A percentile compares a stretch with the other conserved stretches of the same genome.
Conservation (phyloP, 2,329 filamentous ascomycete genomes). For the Orbilia oligospora region DNA sequence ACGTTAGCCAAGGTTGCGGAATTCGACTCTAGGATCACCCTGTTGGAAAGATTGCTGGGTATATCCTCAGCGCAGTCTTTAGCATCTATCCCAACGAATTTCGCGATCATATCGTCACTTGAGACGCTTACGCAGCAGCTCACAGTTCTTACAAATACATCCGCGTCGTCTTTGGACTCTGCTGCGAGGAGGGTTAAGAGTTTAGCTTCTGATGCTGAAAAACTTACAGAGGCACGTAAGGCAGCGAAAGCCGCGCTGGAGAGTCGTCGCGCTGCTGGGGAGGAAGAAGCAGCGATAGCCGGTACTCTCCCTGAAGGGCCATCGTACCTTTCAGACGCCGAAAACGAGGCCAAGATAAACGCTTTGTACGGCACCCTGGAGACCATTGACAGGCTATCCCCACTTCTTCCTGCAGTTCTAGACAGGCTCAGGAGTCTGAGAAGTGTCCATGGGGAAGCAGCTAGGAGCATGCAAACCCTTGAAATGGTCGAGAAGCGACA, state of each 20-base stretch:
- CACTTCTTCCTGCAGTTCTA: conserved; percentile 85
- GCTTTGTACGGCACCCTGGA: conserved; percentile 89
- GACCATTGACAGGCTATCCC: conserved; percentile 87
- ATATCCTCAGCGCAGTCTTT: conserved; percentile 72
- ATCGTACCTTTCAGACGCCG: conserved; percentile 69
- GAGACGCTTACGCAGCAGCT: conserved; percentile 86
- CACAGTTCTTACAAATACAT: conserved; percentile 79
- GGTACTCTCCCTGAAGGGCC: conserved; percentile 65
- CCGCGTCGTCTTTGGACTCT: conserved; percentile 79
- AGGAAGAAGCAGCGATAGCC: conserved; percentile 47
- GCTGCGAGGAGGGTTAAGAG: conserved; percentile 79
- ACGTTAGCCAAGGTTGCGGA: conserved; percentile 85
- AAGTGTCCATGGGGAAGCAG: conserved; percentile 88
- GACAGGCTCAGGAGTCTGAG: conserved; percentile 87
- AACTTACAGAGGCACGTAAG: conserved; percentile 76
- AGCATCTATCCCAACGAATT: conserved; percentile 71
- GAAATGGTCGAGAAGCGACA: conserved; percentile 84
- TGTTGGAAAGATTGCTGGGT: conserved; percentile 85
- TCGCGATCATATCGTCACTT: conserved; percentile 84
- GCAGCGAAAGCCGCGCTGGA: conserved; percentile 76
- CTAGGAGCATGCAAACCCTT: conserved; percentile 82
- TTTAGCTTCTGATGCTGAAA: conserved; percentile 80
- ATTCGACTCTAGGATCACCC: conserved; percentile 84
- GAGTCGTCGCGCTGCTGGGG: conserved; percentile 66
- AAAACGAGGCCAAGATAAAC: conserved; percentile 88